Evolutionary conservation across 768 basidiomycete species (phyloP), one percentile per base, ranked within the genome.

Genomic region (Cystoderma amianthinum): DNA sequence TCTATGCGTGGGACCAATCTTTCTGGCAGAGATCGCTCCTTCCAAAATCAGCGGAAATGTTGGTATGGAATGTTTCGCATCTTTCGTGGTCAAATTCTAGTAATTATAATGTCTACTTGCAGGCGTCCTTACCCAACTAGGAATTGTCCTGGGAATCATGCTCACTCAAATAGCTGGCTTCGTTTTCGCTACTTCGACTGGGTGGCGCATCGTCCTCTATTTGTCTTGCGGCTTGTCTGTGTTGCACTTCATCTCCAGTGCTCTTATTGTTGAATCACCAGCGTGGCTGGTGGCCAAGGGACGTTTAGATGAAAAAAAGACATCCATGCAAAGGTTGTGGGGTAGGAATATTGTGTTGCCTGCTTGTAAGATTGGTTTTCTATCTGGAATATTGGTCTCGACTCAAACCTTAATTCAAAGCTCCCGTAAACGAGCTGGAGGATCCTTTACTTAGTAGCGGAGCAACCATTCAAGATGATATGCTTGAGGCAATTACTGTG

Each of bases 71-170:
- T n/a, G n/a, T 13, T 30, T 32, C 40, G n/a, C n/a, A 15, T 18
- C 13, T 34, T 39, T 45, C 15, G 17, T 15, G 7, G n/a, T n/a
- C n/a, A n/a, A n/a, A n/a, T n/a, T n/a, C n/a, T n/a, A 5, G 13
- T 24, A 22, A 18, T 25, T 32, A 11, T 32, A 5, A 37, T 17
- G 13, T 16, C 12, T 11, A 19, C 9, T 16, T 38, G 15, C 44
- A 87, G 86, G 86, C 16, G 83, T 91, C 19, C 67, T 92, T 20
- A 88, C 84, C 1, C 90, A 92, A 50, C 63, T 93, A 19, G 79
- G 75, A 28, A 85, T 95, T 52, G 89, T 95, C 23, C 60, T 89
- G 40, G 89, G 89, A 20, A 85, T 96, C 48, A 82, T 95, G 71
- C 57, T 79, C n/a, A 86, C 92, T 1, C 94, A 98, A 54, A 60